Evolutionary conservation across 352 stramenopile genomes (phyloP).

Genomic region (Thalassiosira sp.): DNA sequence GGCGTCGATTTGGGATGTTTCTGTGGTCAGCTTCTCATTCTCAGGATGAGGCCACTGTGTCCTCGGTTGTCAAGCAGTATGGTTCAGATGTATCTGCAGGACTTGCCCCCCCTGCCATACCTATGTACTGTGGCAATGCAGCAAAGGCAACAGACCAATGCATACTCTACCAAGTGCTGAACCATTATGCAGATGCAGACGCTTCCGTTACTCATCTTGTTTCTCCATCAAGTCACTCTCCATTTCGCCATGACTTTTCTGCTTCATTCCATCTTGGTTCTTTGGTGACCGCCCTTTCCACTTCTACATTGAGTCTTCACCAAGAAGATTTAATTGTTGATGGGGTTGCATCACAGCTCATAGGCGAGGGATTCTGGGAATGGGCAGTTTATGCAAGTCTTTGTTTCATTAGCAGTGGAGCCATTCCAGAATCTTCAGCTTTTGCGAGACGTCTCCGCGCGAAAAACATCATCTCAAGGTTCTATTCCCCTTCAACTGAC

Average conservation of each 20-base stretch:
- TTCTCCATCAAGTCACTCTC: slow-evolving; percentile 58
- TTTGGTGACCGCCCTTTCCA: slow-evolving; percentile 55
- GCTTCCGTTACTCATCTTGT: slow-evolving; percentile 34
- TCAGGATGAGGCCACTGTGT: slow-evolving; percentile 33
- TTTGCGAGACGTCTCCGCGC: slow-evolving; percentile 44
- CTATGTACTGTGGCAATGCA: slow-evolving; percentile 36
- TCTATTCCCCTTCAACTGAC: slow-evolving; percentile 41
- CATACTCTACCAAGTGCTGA: slow-evolving; percentile 64
- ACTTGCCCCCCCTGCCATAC: slow-evolving; percentile 50
- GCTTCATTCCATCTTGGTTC: slow-evolving; percentile 72
- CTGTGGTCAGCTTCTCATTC: slow-evolving; percentile 39
- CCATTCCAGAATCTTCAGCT: slow-evolving; percentile 22
- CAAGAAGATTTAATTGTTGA: slow-evolving; percentile 65
- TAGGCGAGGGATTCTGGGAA: slow-evolving; percentile 65
- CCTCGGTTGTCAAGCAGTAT: slow-evolving; percentile 59
- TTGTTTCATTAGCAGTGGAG: slow-evolving; percentile 43
- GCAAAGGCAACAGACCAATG: slow-evolving; percentile 36
- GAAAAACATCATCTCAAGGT: slow-evolving; percentile 61
- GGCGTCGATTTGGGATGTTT: slow-evolving; percentile 67
- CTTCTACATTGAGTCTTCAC: slow-evolving; percentile 37
- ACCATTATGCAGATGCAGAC: slow-evolving; percentile 28
- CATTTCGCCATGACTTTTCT: slow-evolving; percentile 64
- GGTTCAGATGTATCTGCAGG: slow-evolving; percentile 51
- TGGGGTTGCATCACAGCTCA: slow-evolving; percentile 69
- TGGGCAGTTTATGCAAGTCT: slow-evolving; percentile 78